phyloP scores from a whole-genome alignment of 768 basidiomycete species.

The Agaricus sinodeliciosus region DNA sequence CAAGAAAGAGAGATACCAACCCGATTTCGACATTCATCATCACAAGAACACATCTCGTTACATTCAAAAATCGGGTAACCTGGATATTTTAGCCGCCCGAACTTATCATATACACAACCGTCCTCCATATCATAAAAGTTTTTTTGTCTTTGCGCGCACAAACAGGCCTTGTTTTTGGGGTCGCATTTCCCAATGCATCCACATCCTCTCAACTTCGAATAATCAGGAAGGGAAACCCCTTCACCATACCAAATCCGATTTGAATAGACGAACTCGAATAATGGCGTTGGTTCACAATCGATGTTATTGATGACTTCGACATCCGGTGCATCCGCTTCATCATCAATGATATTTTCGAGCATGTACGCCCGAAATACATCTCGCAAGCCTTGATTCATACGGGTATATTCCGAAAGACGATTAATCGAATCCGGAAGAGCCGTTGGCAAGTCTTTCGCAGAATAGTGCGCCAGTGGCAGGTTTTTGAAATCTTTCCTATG shows the following conservation, averaged over 20 bases:
- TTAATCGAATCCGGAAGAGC: constrained; percentile 63
- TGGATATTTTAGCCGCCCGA: constrained; percentile 42
- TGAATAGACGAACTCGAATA: constrained; percentile 85
- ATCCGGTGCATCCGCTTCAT: constrained; percentile 63
- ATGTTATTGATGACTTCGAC: constrained; percentile 65
- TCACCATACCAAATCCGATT: constrained; percentile 74
- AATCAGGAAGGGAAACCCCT: constrained; percentile 61
- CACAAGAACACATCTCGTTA: constrained; percentile 75
- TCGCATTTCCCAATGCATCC: constrained; percentile 71
- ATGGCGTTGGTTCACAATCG: constrained; percentile 63
- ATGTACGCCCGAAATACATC: constrained; percentile 62
- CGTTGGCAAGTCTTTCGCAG: constrained; percentile 52
- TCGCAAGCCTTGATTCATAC: constrained; percentile 37
- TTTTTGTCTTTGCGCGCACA: constrained; percentile 57
- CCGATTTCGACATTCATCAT: constrained; percentile 75
- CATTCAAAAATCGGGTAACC: constrained; percentile 80
- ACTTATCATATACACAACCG: constrained; percentile 67
- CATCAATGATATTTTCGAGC: constrained; percentile 50
- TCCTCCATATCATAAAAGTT: constrained; percentile 25
- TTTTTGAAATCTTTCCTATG: constrained; percentile 28
- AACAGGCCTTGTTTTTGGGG: constrained; percentile 66
- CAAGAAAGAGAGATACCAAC: constrained; percentile 33
- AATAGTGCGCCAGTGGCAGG: constrained; percentile 25
- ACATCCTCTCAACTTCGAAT: constrained; percentile 55
- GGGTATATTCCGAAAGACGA: constrained; percentile 32